Conservation (phyloP, 345 rosid species). For the Gossypium rotundifolium region DNA sequence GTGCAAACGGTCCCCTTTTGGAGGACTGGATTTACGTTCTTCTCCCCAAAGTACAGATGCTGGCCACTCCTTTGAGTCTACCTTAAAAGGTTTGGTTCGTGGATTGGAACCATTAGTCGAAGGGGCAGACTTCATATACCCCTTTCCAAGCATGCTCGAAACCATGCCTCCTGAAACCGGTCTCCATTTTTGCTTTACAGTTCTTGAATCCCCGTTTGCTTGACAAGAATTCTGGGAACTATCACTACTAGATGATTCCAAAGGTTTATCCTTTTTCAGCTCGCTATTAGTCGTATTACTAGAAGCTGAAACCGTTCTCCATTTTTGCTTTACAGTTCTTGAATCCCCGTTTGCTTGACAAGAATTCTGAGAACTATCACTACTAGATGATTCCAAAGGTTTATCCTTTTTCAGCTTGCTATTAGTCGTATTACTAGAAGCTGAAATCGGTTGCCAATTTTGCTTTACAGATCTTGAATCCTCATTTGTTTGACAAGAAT, state of each 20-base stretch:
- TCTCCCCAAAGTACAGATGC: constrained; percentile 30
- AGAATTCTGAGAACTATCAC: background rate
- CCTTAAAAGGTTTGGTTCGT: constrained; percentile 41
- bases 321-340: background rate
- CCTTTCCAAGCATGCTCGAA: constrained; percentile 44
- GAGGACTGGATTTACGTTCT: constrained; percentile 7
- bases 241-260: background rate
- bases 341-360: background rate
- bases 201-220: background rate
- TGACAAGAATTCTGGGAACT: background rate
- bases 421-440: background rate
- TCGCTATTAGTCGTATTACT: background rate
- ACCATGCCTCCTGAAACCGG: constrained; percentile 46
- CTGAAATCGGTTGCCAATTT: background rate
- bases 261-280: background rate
- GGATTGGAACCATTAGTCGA: constrained; percentile 19
- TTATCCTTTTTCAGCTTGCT: background rate
- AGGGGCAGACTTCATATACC: constrained; percentile 27
- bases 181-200: constrained; percentile 16
- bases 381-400: background rate
- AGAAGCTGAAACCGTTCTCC: background rate
- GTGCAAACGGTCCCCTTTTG: constrained; percentile 23
- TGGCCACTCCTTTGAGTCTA: constrained; percentile 32
- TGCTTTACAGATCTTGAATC: constrained; percentile 27
- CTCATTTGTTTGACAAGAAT: constrained; percentile 20